Evolutionary conservation across 495 filamentous ascomycete genomes (phyloP), one percentile per base, ranked within the genome.

Genomic region (Penicillium turbatum): DNA sequence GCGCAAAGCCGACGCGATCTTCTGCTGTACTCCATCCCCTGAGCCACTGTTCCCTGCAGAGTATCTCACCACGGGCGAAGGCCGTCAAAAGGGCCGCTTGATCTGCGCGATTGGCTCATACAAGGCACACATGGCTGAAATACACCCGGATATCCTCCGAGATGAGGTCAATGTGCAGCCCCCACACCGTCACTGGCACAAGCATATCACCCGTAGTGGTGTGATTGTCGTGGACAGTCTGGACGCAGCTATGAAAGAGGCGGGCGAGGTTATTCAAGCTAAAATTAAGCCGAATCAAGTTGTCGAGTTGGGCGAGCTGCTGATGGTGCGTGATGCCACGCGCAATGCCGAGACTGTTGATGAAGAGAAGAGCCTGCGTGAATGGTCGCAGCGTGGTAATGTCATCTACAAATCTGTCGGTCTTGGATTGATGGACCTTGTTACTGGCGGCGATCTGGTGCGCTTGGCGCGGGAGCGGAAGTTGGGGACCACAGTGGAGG

Each of bases 191-290:
- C 85, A 88, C 55, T 85, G 82, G 64, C 87, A 90, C 64, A 84
- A 84, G 60, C 86, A 89, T 49, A 83, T 86, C 7, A 70, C 74
- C 17, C 79, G 85, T 56, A 88, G 89, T 15, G 89, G 88, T 0
- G 86, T 87, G 1, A 75, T 93, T 29, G 75, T 96, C 5, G 92
- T 97, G 10, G 92, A 97, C 65, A 89, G 85, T 30, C 70, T 90
- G 0, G 82, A 87, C 15, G 87, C 84, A 5, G 90, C 88, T 49
- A 60, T 97, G 55, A 82, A 85, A 60, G 90, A 97, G 63, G 87
- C 92, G 0, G 93, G 93, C 5, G 93, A 98, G 74, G 73, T 98
- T 48, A 86, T 92, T 26, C 82, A 89, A 60, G 89, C 89, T 0
- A 87, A 81, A 0, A 69, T 97, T 27, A 70, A 73, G 37, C 78